Base-by-base conservation (phyloP, 768 basidiomycete genomes). In the Boletus patriciae region DNA sequence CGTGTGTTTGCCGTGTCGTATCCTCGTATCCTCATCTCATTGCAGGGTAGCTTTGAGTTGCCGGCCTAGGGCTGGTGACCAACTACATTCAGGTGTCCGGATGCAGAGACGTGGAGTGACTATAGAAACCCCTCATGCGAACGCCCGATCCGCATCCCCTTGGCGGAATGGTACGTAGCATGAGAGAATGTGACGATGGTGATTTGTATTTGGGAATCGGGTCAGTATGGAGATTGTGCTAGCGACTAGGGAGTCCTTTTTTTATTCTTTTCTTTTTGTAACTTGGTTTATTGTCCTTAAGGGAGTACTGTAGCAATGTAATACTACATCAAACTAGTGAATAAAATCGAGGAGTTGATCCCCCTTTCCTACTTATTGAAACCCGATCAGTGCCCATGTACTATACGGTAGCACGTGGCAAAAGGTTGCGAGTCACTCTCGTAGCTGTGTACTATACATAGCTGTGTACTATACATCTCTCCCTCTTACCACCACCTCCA, bases 41-140 rank as follows among this genome's bases (percentile, higher is more conserved):
- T 41, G n/a, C 36, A 63, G 52, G 25, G 37, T 51, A 45, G 33
- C 5, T 40, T 13, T 44, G 57, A 63, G 33, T 15, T 45, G 61
- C 61, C 55, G 16, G 56, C 61, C 36, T 31, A 42, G 47, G n/a
- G 55, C 55, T 58, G 61, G 61, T 42, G 60, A 50, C 54, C 52
- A 38, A 16, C 44, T 37, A 21, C 41, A 18, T 33, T 15, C 13
- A 29, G 55, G 52, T 52, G n/a, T 25, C n/a, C 11, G 34, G 42
- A 42, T 38, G 33, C 21, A 36, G 13, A 10, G 18, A 42, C 15
- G 41, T 31, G 40, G 34, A 4, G 40, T 45, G 27, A 47, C 13
- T 27, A 34, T 52, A n/a, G 29, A 8, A 15, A 54, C 37, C 27
- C 33, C n/a, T 16, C 45, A 34, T 46, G 45, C 18, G 10, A 18